Percentiles rank a stretch among this genome's conserved stretches.
phyloP scores from a whole-genome alignment of 2,329 filamentous ascomycete species.

The Trichoderma endophyticum region DNA sequence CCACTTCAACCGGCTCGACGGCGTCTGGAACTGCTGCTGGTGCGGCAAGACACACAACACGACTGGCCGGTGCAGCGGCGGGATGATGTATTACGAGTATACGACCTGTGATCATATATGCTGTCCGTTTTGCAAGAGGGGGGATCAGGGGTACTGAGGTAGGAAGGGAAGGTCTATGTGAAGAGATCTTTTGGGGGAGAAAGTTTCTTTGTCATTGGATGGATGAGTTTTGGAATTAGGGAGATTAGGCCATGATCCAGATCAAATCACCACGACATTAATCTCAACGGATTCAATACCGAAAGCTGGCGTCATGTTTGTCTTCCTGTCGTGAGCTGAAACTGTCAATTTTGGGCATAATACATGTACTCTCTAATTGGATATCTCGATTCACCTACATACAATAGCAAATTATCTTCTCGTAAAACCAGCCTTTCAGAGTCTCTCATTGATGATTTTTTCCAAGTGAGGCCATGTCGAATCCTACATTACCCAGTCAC shows the following conservation, averaged over 20 bases:
- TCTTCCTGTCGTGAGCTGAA: neutral
- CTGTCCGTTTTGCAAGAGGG: slow-evolving; percentile 47
- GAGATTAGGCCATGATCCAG: neutral
- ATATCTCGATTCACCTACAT: neutral
- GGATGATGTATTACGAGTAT: slow-evolving; percentile 51
- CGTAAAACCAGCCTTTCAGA: neutral
- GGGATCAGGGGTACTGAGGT: neutral
- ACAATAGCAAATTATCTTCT: neutral
- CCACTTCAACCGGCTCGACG: slow-evolving; percentile 48
- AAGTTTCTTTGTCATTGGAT: neutral
- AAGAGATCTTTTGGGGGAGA: neutral
- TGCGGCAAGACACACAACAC: slow-evolving; percentile 53
- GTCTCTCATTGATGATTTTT: too few species aligned
- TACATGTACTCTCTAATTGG: neutral
- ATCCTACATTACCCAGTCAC: neutral
- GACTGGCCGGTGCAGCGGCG: slow-evolving; percentile 47
- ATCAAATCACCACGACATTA: neutral
- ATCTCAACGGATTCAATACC: neutral
- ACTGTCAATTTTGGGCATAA: neutral
- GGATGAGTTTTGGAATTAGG: neutral
- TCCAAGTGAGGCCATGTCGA: neutral
- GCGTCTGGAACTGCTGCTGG: slow-evolving; percentile 56
- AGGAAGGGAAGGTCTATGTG: neutral
- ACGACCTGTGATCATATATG: slow-evolving; percentile 53
- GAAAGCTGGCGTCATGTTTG: neutral